phyloP scores from a whole-genome alignment of 2,329 filamentous ascomycete genomes.

The Didymella segeticola region DNA sequence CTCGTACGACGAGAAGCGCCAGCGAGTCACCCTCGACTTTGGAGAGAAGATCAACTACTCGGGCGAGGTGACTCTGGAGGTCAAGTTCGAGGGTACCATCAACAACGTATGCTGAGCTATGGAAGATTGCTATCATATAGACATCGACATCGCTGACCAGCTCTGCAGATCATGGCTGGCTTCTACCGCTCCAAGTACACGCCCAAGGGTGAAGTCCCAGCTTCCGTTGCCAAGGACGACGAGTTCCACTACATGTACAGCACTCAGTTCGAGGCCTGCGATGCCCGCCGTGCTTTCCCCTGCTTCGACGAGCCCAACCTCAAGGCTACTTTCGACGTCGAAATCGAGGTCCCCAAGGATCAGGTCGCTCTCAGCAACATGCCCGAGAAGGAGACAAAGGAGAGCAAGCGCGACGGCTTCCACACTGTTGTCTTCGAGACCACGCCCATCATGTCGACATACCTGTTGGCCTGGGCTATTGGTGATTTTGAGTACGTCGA shows the following conservation, averaged over 20 bases:
- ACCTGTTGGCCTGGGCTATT: constrained; percentile 92
- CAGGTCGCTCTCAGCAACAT: constrained; percentile 94
- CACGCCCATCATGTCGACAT: constrained; percentile 94
- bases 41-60: constrained; percentile 71
- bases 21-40: constrained; percentile 83
- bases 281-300: constrained; percentile 92
- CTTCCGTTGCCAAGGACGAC: constrained; percentile 77
- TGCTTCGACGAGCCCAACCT: constrained; percentile 98
- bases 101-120: constrained; percentile 67
- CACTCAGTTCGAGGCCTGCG: constrained; percentile 97
- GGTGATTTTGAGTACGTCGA: constrained; percentile 98
- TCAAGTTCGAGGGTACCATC: constrained; percentile 81
- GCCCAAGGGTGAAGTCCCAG: constrained; percentile 72
- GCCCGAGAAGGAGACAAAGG: constrained; percentile 79
- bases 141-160: neutral
- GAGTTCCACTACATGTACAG: constrained; percentile 76
- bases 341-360: constrained; percentile 88
- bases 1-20: constrained; percentile 80
- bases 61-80: constrained; percentile 69
- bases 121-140: too few species aligned
- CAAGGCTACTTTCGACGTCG: constrained; percentile 94
- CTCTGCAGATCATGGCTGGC: constrained; percentile 71
- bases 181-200: constrained; percentile 97
- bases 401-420: constrained; percentile 71
- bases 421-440: constrained; percentile 91